A percentile compares a stretch with the other conserved stretches of the same genome.
phyloP scores from a whole-genome alignment of 495 filamentous ascomycete species.

The Penicillium macrosclerotiorum region DNA sequence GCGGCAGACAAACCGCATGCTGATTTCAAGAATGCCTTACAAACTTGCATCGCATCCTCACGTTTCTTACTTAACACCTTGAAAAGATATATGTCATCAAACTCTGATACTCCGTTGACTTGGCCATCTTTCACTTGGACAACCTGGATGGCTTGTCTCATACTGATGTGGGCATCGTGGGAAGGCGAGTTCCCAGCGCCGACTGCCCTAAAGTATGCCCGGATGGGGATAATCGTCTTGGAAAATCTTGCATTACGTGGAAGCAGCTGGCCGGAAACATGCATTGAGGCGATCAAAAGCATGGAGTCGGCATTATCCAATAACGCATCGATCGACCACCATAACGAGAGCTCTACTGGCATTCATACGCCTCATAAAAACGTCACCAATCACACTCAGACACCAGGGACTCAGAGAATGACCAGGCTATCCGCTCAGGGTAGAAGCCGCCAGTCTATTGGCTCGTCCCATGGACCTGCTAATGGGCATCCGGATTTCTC shows the following conservation, averaged over 20 bases:
- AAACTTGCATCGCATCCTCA: conserved; percentile 44
- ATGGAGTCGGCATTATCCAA: conserved; percentile 34
- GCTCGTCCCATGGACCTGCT: neutral
- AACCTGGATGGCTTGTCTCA: conserved; percentile 50
- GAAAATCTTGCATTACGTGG: conserved; percentile 35
- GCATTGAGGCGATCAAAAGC: conserved; percentile 40
- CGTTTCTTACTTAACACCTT: conserved; percentile 37
- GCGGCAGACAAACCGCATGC: conserved; percentile 33
- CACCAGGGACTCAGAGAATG: neutral
- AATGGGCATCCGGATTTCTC: no score
- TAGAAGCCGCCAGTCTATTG: neutral
- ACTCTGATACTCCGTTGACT: conserved; percentile 26
- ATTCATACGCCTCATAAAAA: neutral
- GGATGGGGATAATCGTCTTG: conserved; percentile 31
- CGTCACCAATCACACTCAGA: neutral
- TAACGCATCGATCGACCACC: neutral
- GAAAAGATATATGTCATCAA: conserved; percentile 27
- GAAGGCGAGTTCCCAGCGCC: conserved; percentile 32
- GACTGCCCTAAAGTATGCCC: conserved; percentile 34
- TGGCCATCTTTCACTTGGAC: conserved; percentile 50
- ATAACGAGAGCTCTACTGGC: neutral
- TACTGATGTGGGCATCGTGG: conserved; percentile 46
- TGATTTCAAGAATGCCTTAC: conserved; percentile 42
- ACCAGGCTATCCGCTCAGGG: neutral
- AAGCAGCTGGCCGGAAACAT: conserved; percentile 41